Evolutionary conservation across 305 asterid genomes (phyloP).

Genomic region (Euphrasia arctica): DNA sequence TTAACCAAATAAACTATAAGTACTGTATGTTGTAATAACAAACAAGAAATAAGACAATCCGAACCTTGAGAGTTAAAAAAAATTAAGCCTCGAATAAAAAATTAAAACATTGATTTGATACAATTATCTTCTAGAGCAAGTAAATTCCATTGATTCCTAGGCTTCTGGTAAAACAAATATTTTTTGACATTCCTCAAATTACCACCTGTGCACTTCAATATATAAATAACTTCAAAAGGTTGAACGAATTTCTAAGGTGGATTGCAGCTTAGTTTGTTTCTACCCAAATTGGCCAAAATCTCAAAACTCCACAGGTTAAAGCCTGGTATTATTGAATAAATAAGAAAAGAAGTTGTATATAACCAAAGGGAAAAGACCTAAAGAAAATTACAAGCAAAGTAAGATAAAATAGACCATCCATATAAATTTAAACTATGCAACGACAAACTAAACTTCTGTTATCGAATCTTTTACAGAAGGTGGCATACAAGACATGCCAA

Average conservation of each 20-base stretch:
- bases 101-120: slow-evolving; percentile 4
- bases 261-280: not conserved
- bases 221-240: slow-evolving; percentile 1
- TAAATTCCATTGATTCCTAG: not conserved
- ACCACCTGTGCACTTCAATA: slow-evolving; percentile 1
- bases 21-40: not conserved
- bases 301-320: too few relatives aligned
- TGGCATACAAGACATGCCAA: too few relatives aligned
- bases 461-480: not conserved
- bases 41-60: slow-evolving; percentile 17
- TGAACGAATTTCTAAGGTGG: slow-evolving; percentile 2
- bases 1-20: slow-evolving; percentile 8
- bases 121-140: slow-evolving; percentile 9
- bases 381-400: not conserved
- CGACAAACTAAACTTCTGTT: slow-evolving; percentile 2
- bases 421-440: not conserved
- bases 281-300: not conserved
- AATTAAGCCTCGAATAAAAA: not conserved
- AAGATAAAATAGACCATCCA: not conserved
- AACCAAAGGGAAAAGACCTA: too few relatives aligned
- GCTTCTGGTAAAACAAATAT: not conserved
- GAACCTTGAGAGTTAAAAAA: slow-evolving; percentile 7
- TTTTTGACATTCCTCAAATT: not conserved
- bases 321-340: too few relatives aligned
- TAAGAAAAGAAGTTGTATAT: too few relatives aligned